Evolutionary conservation across 371 early-diverging fungal species (phyloP).

Genomic region (Circinella umbellata): DNA sequence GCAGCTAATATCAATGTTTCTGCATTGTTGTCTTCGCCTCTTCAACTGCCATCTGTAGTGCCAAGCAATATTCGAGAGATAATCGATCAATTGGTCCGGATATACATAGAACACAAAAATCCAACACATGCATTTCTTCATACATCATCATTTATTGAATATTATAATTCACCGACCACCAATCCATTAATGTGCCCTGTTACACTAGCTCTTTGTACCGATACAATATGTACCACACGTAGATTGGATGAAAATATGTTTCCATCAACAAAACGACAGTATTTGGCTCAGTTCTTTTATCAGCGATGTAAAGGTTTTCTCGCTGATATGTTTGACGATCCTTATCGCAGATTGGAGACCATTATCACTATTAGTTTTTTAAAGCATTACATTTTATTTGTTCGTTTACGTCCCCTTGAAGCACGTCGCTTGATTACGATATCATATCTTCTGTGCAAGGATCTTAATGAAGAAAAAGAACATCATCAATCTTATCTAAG

Average conservation of each 20-base stretch:
- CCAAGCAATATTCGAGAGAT: neutral
- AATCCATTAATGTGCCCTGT: slow-evolving; percentile 19
- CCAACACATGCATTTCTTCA: slow-evolving; percentile 6
- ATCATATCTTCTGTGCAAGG: slow-evolving; percentile 2
- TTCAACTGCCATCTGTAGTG: no score
- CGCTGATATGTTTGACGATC: slow-evolving; percentile 27
- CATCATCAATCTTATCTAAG: neutral
- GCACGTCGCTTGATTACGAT: slow-evolving; percentile 12
- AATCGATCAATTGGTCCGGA: slow-evolving; percentile 2
- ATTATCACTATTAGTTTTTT: slow-evolving; percentile 13
- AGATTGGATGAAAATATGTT: neutral
- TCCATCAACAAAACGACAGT: slow-evolving; percentile 11
- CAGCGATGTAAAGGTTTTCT: slow-evolving; percentile 7
- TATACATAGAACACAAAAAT: slow-evolving; percentile 10
- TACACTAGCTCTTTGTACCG: slow-evolving; percentile 20
- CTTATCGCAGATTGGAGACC: slow-evolving; percentile 20
- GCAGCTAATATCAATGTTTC: no score
- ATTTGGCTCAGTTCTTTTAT: slow-evolving; percentile 24
- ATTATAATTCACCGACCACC: neutral
- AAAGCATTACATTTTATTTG: neutral
- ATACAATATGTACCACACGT: slow-evolving; percentile 2
- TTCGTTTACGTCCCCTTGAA: slow-evolving; percentile 1
- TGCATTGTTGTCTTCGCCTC: no score
- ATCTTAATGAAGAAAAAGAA: neutral
- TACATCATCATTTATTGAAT: slow-evolving; percentile 6